phyloP scores from a whole-genome alignment of 768 basidiomycete species.

The Jaapia argillacea region DNA sequence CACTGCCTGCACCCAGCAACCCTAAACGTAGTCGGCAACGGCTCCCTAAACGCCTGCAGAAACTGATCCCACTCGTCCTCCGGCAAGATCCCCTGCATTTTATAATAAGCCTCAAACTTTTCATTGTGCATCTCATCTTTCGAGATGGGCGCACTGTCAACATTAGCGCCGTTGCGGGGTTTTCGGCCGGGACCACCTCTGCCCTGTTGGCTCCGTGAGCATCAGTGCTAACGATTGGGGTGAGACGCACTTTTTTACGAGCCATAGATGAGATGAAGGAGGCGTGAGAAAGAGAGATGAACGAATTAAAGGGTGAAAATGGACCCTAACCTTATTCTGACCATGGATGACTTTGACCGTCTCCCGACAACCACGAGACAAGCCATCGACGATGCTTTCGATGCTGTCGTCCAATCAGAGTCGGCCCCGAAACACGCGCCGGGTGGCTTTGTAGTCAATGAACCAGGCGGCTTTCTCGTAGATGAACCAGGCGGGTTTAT shows the following conservation, averaged over 20 bases:
- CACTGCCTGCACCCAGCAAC: conserved; percentile 85
- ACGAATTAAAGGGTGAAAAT: no score
- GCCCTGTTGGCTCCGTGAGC: no score
- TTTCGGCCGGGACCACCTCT: no score
- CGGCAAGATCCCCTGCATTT: conserved; percentile 64
- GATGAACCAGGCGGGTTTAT: background rate
- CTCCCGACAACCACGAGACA: background rate
- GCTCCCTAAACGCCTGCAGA: conserved; percentile 49
- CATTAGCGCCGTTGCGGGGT: no score
- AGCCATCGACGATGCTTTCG: background rate
- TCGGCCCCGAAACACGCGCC: background rate
- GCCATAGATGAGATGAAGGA: no score
- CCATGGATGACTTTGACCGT: background rate
- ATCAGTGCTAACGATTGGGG: no score
- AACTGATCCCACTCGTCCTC: conserved; percentile 76
- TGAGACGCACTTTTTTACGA: no score
- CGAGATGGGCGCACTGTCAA: no score
- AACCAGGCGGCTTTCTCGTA: background rate
- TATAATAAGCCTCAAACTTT: conserved; percentile 59
- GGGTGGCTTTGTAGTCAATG: background rate
- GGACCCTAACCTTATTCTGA: no score
- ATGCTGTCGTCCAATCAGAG: background rate
- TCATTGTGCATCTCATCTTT: conserved; percentile 63
- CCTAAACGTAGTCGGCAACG: conserved; percentile 90
- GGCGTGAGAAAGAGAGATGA: no score